These are phyloP conservation scores for Avena sativa DNA, from an alignment of 176 grass and related monocot species.

Conservation along the genomic window DNA sequence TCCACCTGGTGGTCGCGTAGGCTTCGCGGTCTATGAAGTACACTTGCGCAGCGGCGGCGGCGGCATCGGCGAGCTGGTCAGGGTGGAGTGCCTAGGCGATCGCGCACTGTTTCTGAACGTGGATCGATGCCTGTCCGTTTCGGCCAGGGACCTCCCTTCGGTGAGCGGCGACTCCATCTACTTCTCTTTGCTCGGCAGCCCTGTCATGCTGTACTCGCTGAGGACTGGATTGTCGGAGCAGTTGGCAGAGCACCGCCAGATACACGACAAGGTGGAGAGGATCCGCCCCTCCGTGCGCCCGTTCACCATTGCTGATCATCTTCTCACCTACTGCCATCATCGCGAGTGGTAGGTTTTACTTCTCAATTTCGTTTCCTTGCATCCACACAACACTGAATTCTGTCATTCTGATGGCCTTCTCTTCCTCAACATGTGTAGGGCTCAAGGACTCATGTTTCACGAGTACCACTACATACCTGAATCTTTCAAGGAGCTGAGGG, in stretches of 20 bases:
- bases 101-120: neutral
- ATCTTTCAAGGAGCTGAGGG: neutral
- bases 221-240: neutral
- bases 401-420: neutral
- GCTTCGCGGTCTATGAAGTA: neutral
- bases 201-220: neutral
- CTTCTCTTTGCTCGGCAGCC: neutral
- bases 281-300: neutral
- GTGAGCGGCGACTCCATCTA: neutral
- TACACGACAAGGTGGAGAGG: neutral
- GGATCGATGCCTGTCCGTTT: neutral
- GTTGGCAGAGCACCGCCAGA: neutral
- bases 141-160: neutral
- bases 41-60: neutral
- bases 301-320: constrained; percentile 4
- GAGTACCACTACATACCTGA: neutral
- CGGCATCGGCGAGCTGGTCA: neutral
- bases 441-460: constrained; percentile 4
- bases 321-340: neutral
- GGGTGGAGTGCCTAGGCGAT: neutral
- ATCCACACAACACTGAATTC: neutral
- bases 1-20: neutral
- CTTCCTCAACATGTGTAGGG: neutral
- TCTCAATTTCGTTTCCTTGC: neutral
- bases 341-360: neutral